These are phyloP conservation scores for Cryptosporidium sp. DNA, from an alignment of 169 alveolate genomes.

Conservation along the genomic window DNA sequence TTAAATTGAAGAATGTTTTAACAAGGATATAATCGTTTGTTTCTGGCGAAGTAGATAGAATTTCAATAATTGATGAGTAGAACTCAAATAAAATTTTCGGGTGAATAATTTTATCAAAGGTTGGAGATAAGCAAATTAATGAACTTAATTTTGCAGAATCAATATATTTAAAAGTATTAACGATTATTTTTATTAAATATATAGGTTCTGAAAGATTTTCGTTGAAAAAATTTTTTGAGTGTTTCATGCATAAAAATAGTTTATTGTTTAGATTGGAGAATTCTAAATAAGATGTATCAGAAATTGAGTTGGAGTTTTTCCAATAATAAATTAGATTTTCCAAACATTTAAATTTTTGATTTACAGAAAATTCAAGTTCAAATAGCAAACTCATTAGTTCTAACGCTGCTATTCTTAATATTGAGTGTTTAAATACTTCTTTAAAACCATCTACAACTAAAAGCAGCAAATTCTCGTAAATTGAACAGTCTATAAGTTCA, in stretches of 20 bases:
- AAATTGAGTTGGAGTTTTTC: neutral
- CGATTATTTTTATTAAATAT: slow-evolving; percentile 3
- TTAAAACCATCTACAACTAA: neutral
- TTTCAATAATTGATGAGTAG: slow-evolving; percentile 1
- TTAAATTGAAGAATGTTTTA: neutral
- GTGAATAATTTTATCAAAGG: slow-evolving; percentile 6
- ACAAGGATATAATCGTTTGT: neutral
- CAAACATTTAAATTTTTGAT: neutral
- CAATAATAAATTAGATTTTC: neutral
- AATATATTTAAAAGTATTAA: neutral
- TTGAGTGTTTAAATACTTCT: neutral
- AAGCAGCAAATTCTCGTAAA: neutral
- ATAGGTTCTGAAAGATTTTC: neutral
- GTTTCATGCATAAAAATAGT: neutral
- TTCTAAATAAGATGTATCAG: neutral
- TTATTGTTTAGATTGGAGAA: neutral
- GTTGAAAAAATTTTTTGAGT: neutral
- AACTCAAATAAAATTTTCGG: slow-evolving; percentile 36
- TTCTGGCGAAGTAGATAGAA: neutral
- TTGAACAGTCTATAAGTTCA: neutral
- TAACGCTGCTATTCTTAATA: neutral
- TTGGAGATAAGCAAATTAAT: neutral
- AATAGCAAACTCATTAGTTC: slow-evolving; percentile 15
- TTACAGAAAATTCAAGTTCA: slow-evolving; percentile 10
- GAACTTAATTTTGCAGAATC: neutral